Conservation (phyloP, 805 yeast genomes). For the Huiozyma naganishii region DNA sequence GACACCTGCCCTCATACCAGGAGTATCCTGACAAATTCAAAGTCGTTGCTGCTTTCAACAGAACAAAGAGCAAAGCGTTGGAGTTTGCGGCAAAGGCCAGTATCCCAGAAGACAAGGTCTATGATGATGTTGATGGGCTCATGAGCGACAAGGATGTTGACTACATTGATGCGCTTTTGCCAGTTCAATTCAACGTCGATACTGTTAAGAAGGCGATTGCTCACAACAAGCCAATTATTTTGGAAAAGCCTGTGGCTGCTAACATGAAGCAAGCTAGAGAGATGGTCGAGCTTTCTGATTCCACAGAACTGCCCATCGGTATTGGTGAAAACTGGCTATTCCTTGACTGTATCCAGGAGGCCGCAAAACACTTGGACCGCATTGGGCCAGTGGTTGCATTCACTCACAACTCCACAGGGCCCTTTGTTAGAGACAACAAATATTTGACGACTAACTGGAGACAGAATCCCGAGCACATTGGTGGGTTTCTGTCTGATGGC, state of each 20-base stretch:
- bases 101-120: slow-evolving; percentile 40
- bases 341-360: slow-evolving; percentile 43
- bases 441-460: slow-evolving; percentile 76
- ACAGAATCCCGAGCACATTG: slow-evolving; percentile 80
- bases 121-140: slow-evolving; percentile 51
- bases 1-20: slow-evolving; percentile 67
- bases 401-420: slow-evolving; percentile 65
- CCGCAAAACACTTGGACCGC: slow-evolving; percentile 49
- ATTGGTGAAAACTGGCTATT: slow-evolving; percentile 84
- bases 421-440: slow-evolving; percentile 49
- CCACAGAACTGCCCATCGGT: slow-evolving; percentile 56
- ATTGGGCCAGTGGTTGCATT: slow-evolving; percentile 67
- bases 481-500: slow-evolving; percentile 88
- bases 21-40: slow-evolving; percentile 39
- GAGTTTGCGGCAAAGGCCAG: slow-evolving; percentile 58
- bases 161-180: slow-evolving; percentile 74
- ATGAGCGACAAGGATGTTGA: slow-evolving; percentile 59
- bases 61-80: slow-evolving; percentile 78
- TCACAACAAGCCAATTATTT: slow-evolving; percentile 63
- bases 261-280: slow-evolving; percentile 68
- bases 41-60: slow-evolving; percentile 66
- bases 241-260: slow-evolving; percentile 93
- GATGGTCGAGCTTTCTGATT: slow-evolving; percentile 55
- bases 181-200: slow-evolving; percentile 70
- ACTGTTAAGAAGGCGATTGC: slow-evolving; percentile 61